These are phyloP conservation scores for Curvularia spicifera DNA, from an alignment of 2,329 filamentous ascomycete species.

Conservation along the genomic window DNA sequence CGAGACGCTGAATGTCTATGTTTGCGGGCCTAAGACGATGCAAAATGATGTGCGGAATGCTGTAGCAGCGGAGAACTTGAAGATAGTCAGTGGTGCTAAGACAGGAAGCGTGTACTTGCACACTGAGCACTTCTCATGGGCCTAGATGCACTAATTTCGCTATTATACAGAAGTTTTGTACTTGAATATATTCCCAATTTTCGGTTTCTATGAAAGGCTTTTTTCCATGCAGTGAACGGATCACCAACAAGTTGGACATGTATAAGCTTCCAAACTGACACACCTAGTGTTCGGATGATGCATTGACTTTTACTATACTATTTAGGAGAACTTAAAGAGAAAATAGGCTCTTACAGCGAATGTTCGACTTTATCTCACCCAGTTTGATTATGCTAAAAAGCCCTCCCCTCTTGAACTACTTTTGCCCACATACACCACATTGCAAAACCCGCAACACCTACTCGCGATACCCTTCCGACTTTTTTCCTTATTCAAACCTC, in stretches of 20 bases:
- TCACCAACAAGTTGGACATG: background rate
- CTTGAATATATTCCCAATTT: background rate
- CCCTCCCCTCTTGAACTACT: too few species aligned
- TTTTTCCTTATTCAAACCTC: too few species aligned
- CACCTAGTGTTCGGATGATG: background rate
- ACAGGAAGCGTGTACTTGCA: constrained; percentile 54
- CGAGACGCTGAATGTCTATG: constrained; percentile 45
- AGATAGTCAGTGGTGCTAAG: constrained; percentile 41
- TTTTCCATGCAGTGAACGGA: background rate
- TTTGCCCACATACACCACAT: too few species aligned
- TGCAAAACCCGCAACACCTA: too few species aligned
- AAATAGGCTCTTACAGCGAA: too few species aligned
- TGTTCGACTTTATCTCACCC: too few species aligned
- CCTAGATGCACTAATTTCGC: background rate
- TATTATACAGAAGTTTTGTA: background rate
- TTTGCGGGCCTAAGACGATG: constrained; percentile 56
- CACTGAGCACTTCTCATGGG: constrained; percentile 54
- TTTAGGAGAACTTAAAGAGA: background rate
- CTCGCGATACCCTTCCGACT: too few species aligned
- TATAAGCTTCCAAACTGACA: background rate
- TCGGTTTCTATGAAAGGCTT: background rate
- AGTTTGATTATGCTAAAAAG: too few species aligned
- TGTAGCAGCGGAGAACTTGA: constrained; percentile 53
- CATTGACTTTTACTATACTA: background rate
- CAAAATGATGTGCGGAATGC: constrained; percentile 57